Evolutionary conservation across 345 rosid genomes (phyloP), one percentile per base, ranked within the genome.

Genomic region (Anastatica hierochuntica): DNA sequence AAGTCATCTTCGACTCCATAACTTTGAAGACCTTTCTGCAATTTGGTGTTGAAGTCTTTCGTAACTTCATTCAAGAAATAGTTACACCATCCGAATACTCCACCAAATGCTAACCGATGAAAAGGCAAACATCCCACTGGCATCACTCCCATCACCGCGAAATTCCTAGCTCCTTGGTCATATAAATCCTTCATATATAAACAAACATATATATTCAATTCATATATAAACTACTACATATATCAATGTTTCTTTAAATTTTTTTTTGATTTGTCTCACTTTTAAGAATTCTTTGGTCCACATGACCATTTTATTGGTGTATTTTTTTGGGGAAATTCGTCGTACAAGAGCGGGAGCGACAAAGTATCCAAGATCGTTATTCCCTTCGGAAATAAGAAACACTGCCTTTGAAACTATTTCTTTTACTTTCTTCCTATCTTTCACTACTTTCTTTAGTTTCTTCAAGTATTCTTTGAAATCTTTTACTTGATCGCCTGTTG

Each of bases 281-380:
- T 76, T 35, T 18, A 68, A 14, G 63, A 77, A 75, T 10, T 27
- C 12, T 37, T 61, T 38, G 35, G 78, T 77, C 36, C 57, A 63
- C 10, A 3, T 17, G 43, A 65, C 51, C 63, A 72, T 59, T n/a
- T 60, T 62, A 63, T 77, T 81, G 3, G 85, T 75, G 55, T 82
- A 82, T 11, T 74, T 42, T 20, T 62, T 31, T 3, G 58, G 16
- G 21, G 73, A 71, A n/a, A 63, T 5, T 46, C 60, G 72, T 13
- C 53, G 30, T 24, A 49, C 16, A 43, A 71, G 42, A n/a, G 55
- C 43, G 0, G 63, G 76, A 36, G 69, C 40, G 1, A 3, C 13
- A 20, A 55, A 72, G 44, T 76, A 84, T 8, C 76, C 84, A 24
- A 84, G 42, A 79, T 83, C 92, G 13, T 78, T 65, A 37, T 74